phyloP scores from a whole-genome alignment of 345 rosid species.

The Aegle marmelos region DNA sequence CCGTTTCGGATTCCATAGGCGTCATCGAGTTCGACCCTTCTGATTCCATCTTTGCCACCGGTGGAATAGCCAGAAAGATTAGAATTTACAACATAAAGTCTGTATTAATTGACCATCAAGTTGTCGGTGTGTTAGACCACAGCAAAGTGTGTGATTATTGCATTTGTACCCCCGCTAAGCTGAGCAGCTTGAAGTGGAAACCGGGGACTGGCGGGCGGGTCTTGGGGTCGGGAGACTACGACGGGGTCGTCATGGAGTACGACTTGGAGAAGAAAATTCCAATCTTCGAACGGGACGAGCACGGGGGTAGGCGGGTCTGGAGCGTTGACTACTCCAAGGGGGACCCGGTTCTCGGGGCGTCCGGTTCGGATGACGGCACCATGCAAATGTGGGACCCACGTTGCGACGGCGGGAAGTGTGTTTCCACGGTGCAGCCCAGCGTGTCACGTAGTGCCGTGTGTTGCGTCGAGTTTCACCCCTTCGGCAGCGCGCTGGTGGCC shows the following conservation, averaged over 20 bases:
- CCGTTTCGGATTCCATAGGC: constrained; percentile 67
- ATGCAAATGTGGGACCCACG: constrained; percentile 89
- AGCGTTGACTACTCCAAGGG: constrained; percentile 69
- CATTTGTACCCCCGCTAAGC: constrained; percentile 88
- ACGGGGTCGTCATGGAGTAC: constrained; percentile 85
- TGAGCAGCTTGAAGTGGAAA: constrained; percentile 75
- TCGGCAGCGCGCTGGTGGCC: constrained; percentile 46
- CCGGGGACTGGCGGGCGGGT: constrained; percentile 54
- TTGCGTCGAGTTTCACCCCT: constrained; percentile 78
- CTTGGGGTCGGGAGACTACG: constrained; percentile 87
- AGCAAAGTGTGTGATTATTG: constrained; percentile 45
- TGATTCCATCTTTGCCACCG: constrained; percentile 60
- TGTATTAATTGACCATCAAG: constrained; percentile 17
- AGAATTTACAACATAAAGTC: constrained; percentile 53
- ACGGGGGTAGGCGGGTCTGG: constrained; percentile 89
- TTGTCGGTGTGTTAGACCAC: constrained; percentile 38
- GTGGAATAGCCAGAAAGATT: constrained; percentile 84
- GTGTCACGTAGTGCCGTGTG: constrained; percentile 43
- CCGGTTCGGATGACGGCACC: constrained; percentile 89
- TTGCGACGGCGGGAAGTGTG: constrained; percentile 39
- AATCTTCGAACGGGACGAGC: constrained; percentile 85
- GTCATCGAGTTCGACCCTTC: constrained; percentile 71
- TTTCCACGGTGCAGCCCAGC: constrained; percentile 53
- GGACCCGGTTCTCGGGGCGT: constrained; percentile 61
- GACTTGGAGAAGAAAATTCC: constrained; percentile 61